Conservation (phyloP, 83 land plant species). For the Picea engelmannii region DNA sequence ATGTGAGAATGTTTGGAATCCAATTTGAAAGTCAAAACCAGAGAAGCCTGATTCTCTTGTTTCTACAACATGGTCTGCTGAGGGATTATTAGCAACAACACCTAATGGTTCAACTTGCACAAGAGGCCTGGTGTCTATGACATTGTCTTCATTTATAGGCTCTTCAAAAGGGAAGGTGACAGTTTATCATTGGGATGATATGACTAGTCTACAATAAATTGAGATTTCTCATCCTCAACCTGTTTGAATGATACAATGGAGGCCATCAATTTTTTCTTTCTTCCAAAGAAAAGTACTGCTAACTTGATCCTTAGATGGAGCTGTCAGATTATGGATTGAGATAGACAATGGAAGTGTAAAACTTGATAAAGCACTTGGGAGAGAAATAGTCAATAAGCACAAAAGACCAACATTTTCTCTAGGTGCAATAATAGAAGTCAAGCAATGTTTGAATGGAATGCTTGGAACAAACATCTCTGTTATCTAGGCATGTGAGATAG, state of each 20-base stretch:
- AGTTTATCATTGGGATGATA: conserved; percentile 63
- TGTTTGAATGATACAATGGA: conserved; percentile 83
- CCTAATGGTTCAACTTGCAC: conserved; percentile 30
- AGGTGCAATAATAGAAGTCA: conserved; percentile 81
- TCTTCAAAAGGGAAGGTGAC: conserved; percentile 39
- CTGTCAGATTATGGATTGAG: conserved; percentile 90
- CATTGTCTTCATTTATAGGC: conserved; percentile 6
- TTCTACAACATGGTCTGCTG: conserved; percentile 72
- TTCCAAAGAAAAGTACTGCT: conserved; percentile 55
- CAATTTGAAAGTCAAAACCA: conserved; percentile 59
- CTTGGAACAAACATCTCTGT: conserved; percentile 69
- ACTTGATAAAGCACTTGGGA: conserved; percentile 30
- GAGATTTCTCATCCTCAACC: conserved; percentile 77
- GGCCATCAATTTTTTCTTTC: conserved; percentile 47
- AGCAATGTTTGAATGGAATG: conserved; percentile 51
- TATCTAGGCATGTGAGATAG: too few species aligned
- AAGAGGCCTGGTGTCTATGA: conserved; percentile 3
- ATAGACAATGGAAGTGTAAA: conserved; percentile 53
- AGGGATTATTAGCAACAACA: conserved; percentile 73
- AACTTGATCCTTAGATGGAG: conserved; percentile 89
- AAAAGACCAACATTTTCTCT: conserved; percentile 63
- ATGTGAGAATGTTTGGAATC: conserved; percentile 50
- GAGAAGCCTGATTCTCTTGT: conserved; percentile 60
- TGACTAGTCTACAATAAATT: conserved; percentile 33
- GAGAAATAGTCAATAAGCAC: conserved; percentile 32